phyloP scores from a whole-genome alignment of 2,329 filamentous ascomycete genomes.

The Penicillium sp. region DNA sequence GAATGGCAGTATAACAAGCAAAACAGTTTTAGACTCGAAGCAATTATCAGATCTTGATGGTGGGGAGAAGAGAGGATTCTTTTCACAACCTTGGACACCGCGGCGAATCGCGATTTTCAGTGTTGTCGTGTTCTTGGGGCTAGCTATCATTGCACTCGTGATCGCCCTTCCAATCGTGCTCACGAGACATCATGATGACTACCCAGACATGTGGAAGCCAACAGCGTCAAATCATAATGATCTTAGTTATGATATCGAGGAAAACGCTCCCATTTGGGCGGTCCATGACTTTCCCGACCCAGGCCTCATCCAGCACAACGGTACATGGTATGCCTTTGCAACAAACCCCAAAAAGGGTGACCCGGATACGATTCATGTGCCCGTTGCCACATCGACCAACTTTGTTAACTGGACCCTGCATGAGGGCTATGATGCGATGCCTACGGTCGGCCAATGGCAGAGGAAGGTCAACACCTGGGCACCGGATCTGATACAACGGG shows the following conservation, averaged over 20 bases:
- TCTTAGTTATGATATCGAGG: slow-evolving; percentile 16
- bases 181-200: slow-evolving; percentile 4
- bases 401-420: slow-evolving; percentile 50
- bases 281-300: slow-evolving; percentile 34
- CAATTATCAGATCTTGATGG: background rate
- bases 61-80: slow-evolving; percentile 4
- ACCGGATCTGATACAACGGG: slow-evolving; percentile 56
- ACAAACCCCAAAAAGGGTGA: slow-evolving; percentile 25
- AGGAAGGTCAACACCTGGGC: slow-evolving; percentile 58
- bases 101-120: slow-evolving; percentile 11
- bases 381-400: slow-evolving; percentile 52
- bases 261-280: slow-evolving; percentile 22
- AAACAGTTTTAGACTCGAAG: background rate
- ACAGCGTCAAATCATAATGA: slow-evolving; percentile 9
- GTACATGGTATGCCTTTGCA: slow-evolving; percentile 37
- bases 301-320: slow-evolving; percentile 30
- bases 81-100: slow-evolving; percentile 15
- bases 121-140: slow-evolving; percentile 7
- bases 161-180: slow-evolving; percentile 24
- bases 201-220: slow-evolving; percentile 2
- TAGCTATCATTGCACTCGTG: slow-evolving; percentile 18
- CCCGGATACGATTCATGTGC: slow-evolving; percentile 44
- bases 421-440: slow-evolving; percentile 52
- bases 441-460: slow-evolving; percentile 53
- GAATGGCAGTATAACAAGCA: background rate